Base-by-base conservation (phyloP, 805 yeast species). In the Cyberlindnera samutprakarnensis region DNA sequence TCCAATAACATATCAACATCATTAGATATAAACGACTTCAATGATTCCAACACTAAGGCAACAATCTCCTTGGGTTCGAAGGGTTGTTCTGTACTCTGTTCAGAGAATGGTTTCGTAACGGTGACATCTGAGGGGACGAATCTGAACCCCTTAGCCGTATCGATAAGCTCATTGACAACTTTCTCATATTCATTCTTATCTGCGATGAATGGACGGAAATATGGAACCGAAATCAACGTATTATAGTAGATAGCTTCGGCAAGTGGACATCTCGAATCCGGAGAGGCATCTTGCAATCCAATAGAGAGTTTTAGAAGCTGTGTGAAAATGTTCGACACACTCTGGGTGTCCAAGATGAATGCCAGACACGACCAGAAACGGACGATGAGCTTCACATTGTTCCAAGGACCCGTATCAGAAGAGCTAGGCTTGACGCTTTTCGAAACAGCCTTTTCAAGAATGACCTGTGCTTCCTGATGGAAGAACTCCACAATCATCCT, bases 181-280 rank as follows among this genome's bases (percentile, higher is more conserved):
- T 64, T 59, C n/a, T 70, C 62, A 18, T 55, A 33, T 13, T 46
- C 50, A 34, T 50, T 39, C 0, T 56, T 43, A 12, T 45, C 51
- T 25, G 63, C 65, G 12, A 27, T 37, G 44, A 66, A 71, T 26
- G 70, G 61, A 39, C 68, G 64, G 39, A 74, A 56, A 50, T 73
- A 83, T 9, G 95, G 95, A 22, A 82, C 47, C 10, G 83, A 66
- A 13, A 78, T 51, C 32, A 80, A 55, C 2, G 75, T 71, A 42
- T 73, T 73, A 43, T 74, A 77, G 49, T 59, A 83, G 13, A 86
- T 54, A 30, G 78, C 75, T 51, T 84, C 86, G 4, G 83, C 84
- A 28, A 79, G 55, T 2, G 80, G 73, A 31, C 59, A 64, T 53
- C 87, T 68, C 14, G 37, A 38, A 18, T 52, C 53, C 23, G 53